Conservation (phyloP, 129 eudicot genomes). For the carrot (Daucus carota) region DNA sequence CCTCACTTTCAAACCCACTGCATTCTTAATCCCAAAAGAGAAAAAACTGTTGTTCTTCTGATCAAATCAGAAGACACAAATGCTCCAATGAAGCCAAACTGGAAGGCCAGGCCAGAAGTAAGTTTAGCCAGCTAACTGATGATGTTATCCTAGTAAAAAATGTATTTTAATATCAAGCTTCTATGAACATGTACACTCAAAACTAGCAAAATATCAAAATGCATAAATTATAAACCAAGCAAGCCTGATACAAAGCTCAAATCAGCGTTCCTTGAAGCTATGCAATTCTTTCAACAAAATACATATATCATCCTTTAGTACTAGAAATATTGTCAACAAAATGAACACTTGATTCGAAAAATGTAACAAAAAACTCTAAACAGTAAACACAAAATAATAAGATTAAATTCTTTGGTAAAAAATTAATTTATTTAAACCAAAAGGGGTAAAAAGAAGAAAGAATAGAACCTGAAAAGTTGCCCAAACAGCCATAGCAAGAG, state of each 20-base stretch:
- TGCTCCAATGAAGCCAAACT: background rate
- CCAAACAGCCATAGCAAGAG: constrained; percentile 83
- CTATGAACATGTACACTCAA: background rate
- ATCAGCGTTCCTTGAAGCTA: background rate
- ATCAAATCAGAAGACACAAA: background rate
- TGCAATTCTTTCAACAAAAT: background rate
- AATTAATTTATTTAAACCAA: background rate
- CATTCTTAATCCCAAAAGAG: no score
- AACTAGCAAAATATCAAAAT: background rate
- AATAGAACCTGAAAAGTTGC: constrained; percentile 75
- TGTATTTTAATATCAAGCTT: background rate
- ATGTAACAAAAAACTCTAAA: background rate
- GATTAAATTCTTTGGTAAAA: background rate
- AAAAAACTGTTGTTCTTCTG: no score
- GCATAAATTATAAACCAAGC: background rate
- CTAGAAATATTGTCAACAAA: background rate
- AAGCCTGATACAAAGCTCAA: background rate
- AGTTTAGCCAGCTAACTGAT: background rate
- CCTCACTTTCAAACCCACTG: background rate
- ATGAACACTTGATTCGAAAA: background rate
- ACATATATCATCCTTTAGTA: background rate
- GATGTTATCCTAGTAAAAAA: background rate
- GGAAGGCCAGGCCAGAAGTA: background rate
- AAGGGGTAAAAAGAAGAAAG: background rate
- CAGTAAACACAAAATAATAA: background rate